phyloP scores from a whole-genome alignment of 2,329 filamentous ascomycete genomes.

The Cladophialophora bantiana region DNA sequence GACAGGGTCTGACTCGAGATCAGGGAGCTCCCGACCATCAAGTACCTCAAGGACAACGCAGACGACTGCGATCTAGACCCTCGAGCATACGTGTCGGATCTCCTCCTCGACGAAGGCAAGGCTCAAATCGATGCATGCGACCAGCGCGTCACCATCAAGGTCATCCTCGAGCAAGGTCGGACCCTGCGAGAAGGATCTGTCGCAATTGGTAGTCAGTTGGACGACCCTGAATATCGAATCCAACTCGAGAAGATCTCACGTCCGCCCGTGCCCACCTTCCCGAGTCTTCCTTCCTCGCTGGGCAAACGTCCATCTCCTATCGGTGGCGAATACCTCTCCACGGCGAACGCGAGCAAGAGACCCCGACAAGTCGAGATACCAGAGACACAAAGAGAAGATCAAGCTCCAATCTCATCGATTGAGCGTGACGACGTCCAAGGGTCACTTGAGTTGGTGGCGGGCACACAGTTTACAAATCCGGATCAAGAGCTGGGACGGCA shows the following conservation, averaged over 20 bases:
- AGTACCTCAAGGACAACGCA: constrained; percentile 40
- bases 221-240: constrained; percentile 31
- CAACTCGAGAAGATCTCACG: constrained; percentile 31
- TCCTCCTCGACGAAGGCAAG: constrained; percentile 40
- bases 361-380: constrained; percentile 33
- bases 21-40: constrained; percentile 39
- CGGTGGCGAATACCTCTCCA: constrained; percentile 14
- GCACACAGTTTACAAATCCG: constrained; percentile 23
- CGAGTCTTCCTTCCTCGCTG: constrained; percentile 26
- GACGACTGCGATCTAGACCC: constrained; percentile 41
- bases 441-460: constrained; percentile 26
- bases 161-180: constrained; percentile 39
- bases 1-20: constrained; percentile 9
- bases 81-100: constrained; percentile 38
- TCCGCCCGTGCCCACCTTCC: constrained; percentile 38
- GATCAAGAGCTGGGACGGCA: constrained; percentile 18
- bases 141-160: constrained; percentile 39
- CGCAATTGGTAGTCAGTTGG: constrained; percentile 35
- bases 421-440: constrained; percentile 27
- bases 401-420: constrained; percentile 32
- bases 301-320: constrained; percentile 29
- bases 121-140: constrained; percentile 38
- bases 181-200: constrained; percentile 38
- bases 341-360: constrained; percentile 30
- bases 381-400: constrained; percentile 32